phyloP scores from a whole-genome alignment of 257 asterid genomes.

The Solanum chilense region DNA sequence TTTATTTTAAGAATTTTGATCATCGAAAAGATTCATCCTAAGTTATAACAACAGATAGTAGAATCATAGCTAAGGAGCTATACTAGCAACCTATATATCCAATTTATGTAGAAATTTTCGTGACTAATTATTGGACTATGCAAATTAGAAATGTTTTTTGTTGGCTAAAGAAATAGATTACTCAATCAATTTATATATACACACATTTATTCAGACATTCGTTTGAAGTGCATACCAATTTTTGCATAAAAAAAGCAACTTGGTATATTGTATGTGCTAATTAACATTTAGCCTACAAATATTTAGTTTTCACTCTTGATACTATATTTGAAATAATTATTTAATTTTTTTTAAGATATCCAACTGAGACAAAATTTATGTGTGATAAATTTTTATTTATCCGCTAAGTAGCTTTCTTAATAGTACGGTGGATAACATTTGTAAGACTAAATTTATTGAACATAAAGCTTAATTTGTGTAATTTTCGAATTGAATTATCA shows the following conservation, averaged over 20 bases:
- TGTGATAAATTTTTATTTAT: background rate
- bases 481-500: background rate
- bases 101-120: background rate
- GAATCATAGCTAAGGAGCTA: background rate
- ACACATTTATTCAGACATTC: too few relatives aligned
- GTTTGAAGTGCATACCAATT: background rate
- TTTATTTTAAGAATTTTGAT: too few relatives aligned
- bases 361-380: background rate
- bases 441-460: background rate
- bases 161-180: background rate
- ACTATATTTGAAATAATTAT: too few relatives aligned
- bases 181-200: too few relatives aligned
- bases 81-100: background rate
- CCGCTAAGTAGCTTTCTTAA: background rate
- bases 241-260: background rate
- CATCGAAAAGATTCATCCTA: too few relatives aligned
- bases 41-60: background rate
- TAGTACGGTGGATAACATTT: background rate
- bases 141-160: background rate
- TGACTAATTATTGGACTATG: background rate
- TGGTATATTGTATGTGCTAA: too few relatives aligned
- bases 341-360: background rate
- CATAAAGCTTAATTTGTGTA: background rate
- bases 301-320: background rate
- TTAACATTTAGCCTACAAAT: too few relatives aligned